Conservation (phyloP, 1,284 basidiomycete species). For the Sanghuangporus weigelae region DNA sequence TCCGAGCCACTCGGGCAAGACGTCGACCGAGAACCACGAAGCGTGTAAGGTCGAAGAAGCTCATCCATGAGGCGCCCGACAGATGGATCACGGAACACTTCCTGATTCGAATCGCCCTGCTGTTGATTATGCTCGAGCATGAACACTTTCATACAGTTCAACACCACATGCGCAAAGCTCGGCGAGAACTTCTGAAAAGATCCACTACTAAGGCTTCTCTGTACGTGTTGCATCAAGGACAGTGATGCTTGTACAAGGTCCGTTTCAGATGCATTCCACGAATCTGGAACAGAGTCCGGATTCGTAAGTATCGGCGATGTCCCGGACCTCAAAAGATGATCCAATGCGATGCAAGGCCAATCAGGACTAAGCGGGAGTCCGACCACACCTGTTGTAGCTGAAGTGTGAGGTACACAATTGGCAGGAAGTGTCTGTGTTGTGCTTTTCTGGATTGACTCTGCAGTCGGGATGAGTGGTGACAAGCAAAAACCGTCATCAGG, state of each 20-base stretch:
- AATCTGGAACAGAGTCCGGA: slow-evolving; percentile 43
- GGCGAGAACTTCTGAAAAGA: slow-evolving; percentile 37
- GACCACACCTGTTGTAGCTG: slow-evolving; percentile 21
- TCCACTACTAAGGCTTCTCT: slow-evolving; percentile 13
- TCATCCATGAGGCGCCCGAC: slow-evolving; percentile 57
- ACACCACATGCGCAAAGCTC: slow-evolving; percentile 52
- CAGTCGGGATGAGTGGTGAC: slow-evolving; percentile 42
- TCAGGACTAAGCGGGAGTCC: slow-evolving; percentile 67
- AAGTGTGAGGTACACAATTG: slow-evolving; percentile 25
- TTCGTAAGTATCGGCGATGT: slow-evolving; percentile 66
- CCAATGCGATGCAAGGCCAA: slow-evolving; percentile 72
- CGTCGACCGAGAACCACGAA: slow-evolving; percentile 20
- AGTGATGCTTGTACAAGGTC: slow-evolving; percentile 72
- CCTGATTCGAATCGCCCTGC: slow-evolving; percentile 47
- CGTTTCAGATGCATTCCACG: slow-evolving; percentile 79
- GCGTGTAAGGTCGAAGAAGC: slow-evolving; percentile 53
- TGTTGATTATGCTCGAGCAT: slow-evolving; percentile 84
- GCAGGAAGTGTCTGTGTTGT: slow-evolving; percentile 54
- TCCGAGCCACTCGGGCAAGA: slow-evolving; percentile 18
- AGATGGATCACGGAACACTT: slow-evolving; percentile 64
- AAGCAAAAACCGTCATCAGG: slow-evolving; percentile 33
- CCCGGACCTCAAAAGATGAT: slow-evolving; percentile 80
- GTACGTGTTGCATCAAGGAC: slow-evolving; percentile 42
- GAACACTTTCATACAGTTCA: slow-evolving; percentile 88
- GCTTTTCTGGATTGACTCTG: slow-evolving; percentile 46